A percentile compares a stretch with the other conserved stretches of the same genome.
Evolutionary conservation across 371 early-diverging fungal genomes (phyloP).

Genomic region (Mortierella sp.): DNA sequence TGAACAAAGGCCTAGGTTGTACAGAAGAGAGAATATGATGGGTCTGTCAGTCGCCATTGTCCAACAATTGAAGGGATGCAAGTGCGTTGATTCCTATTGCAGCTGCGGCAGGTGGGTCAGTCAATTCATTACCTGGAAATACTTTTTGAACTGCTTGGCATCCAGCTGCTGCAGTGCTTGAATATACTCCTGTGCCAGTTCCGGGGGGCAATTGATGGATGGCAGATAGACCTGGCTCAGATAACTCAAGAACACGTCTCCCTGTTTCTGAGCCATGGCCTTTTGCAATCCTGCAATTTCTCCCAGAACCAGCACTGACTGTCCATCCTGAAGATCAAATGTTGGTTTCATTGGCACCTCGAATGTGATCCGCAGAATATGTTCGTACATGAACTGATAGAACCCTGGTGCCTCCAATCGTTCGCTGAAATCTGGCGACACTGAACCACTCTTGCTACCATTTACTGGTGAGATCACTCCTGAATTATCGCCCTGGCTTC

Average conservation of each 20-base stretch:
- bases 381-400: conserved; percentile 83
- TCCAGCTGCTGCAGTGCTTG: conserved; percentile 77
- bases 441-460: conserved; percentile 7
- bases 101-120: not conserved
- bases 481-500: conserved; percentile 58
- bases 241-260: conserved; percentile 72
- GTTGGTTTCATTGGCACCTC: conserved; percentile 81
- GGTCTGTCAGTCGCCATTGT: too few relatives aligned
- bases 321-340: conserved; percentile 86
- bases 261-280: conserved; percentile 71
- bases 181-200: conserved; percentile 68
- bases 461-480: conserved; percentile 16
- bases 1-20: conserved; percentile 57
- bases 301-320: conserved; percentile 80
- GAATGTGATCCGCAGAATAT: conserved; percentile 82
- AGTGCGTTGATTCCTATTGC: too few relatives aligned
- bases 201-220: conserved; percentile 75
- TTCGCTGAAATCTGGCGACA: conserved; percentile 9
- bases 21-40: not conserved
- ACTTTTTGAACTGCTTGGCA: conserved; percentile 72
- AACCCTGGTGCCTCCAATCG: conserved; percentile 63
- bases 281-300: conserved; percentile 87
- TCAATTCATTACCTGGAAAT: conserved; percentile 70
- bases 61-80: too few relatives aligned
- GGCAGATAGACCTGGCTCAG: conserved; percentile 73